These are phyloP conservation scores for Cupressus sempervirens DNA, from an alignment of 75 land plant genomes.

Conservation along the genomic window DNA sequence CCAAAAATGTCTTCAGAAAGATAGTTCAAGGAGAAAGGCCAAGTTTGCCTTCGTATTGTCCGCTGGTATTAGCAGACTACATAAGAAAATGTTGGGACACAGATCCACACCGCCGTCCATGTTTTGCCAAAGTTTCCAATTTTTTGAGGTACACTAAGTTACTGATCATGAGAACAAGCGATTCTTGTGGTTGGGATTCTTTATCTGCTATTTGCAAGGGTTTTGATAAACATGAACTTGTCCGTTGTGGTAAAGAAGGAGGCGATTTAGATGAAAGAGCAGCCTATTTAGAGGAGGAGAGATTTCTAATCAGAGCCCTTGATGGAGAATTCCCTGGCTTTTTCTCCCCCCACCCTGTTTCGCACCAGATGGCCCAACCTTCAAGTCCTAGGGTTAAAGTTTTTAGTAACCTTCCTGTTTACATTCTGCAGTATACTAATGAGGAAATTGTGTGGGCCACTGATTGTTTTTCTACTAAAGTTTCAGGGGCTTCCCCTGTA, in stretches of 20 bases:
- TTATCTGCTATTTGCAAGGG: neutral
- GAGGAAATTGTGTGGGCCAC: too few species aligned
- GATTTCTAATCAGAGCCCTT: conserved; percentile 1
- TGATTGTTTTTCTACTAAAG: too few species aligned
- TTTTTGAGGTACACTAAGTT: conserved; percentile 16
- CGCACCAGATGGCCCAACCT: neutral
- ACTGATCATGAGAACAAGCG: neutral
- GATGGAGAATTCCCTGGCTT: conserved; percentile 6
- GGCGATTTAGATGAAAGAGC: neutral
- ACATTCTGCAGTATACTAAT: neutral
- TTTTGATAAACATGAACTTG: neutral
- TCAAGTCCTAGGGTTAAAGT: neutral
- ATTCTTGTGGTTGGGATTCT: neutral
- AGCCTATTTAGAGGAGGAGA: neutral
- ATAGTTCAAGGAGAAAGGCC: neutral
- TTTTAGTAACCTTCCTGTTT: conserved; percentile 5
- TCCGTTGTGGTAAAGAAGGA: neutral
- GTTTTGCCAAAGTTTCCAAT: conserved; percentile 17
- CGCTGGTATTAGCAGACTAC: conserved; percentile 10
- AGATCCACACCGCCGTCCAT: conserved; percentile 18
- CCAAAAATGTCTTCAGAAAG: neutral
- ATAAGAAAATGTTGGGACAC: conserved; percentile 23
- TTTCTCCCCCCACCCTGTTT: neutral
- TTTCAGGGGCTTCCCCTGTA: too few species aligned
- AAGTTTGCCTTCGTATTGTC: neutral